Evolutionary conservation across 495 filamentous ascomycete genomes (phyloP), one percentile per base, ranked within the genome.

Genomic region (Parathielavia hyrcaniae): DNA sequence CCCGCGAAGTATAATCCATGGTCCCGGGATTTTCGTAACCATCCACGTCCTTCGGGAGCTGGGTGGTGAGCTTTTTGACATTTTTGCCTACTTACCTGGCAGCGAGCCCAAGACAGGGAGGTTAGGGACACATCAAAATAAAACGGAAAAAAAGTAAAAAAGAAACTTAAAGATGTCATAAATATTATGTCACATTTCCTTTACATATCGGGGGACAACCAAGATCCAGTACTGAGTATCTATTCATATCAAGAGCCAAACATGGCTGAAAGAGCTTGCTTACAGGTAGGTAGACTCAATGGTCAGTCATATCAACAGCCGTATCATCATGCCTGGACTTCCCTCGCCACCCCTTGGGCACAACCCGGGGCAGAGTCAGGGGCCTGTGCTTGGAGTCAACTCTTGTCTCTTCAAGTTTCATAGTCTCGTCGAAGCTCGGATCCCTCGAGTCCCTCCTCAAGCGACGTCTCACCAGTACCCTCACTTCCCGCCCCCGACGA

Each of bases 321-420:
- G 12, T 12, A 1, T 8, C 23, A 12, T 17, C 16, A n/a, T n/a
- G n/a, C 39, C n/a, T 36, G 30, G 13, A 8, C 20, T 12, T 43
- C 8, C 43, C 5, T 14, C 2, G 12, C 32, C 34, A 6, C 19
- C 35, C 17, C 22, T 23, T 23, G 36, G 8, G 55, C 26, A 57
- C 26, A 23, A 22, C 11, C 26, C 5, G 30, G 36, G 45, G 6
- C 51, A 57, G 47, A 22, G 16, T 8, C 39, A 57, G 5, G 34
- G 48, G 14, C 14, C 41, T 14, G 16, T 47, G 53, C 43, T 53
- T 47, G 40, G 59, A 53, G 38, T 61, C 53, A 49, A 23, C 22
- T 36, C 53, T 52, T 48, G 57, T 53, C 59, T 61, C 59, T 39
- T 46, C 40, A n/a, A n/a, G n/a, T n/a, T n/a, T n/a, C 26, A 57